phyloP scores from a whole-genome alignment of 1,284 basidiomycete species.

The Waitea zeae region DNA sequence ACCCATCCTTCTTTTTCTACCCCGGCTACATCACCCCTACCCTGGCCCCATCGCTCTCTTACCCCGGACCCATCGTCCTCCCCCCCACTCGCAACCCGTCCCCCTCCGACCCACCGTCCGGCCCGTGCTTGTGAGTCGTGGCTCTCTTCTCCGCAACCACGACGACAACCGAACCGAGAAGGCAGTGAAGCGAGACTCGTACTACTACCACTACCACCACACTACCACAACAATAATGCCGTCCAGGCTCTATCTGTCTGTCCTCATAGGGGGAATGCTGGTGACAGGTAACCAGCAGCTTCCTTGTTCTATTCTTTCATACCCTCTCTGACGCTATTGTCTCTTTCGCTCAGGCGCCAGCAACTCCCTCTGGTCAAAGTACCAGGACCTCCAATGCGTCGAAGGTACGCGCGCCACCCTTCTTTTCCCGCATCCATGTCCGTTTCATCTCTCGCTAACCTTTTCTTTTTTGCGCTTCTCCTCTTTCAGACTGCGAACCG shows the following conservation, averaged over 20 bases:
- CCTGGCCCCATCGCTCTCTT: too few relatives aligned
- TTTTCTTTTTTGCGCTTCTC: too few relatives aligned
- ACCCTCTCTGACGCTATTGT: constrained; percentile 1
- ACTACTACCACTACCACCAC: constrained; percentile 2
- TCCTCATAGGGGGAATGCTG: constrained; percentile 63
- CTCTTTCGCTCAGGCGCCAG: constrained; percentile 38
- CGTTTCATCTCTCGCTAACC: too few relatives aligned
- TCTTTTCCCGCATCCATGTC: too few relatives aligned
- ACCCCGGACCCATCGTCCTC: too few relatives aligned
- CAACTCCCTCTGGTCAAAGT: constrained; percentile 70
- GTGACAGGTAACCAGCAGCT: too few relatives aligned
- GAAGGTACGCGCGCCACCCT: constrained; percentile 75
- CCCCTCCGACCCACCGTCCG: too few relatives aligned
- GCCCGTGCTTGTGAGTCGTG: neutral
- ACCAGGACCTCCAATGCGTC: constrained; percentile 90
- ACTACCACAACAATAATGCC: constrained; percentile 13
- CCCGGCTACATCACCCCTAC: too few relatives aligned
- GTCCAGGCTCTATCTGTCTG: constrained; percentile 22
- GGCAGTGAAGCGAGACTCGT: neutral
- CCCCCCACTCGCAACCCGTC: too few relatives aligned
- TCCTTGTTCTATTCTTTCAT: constrained; percentile 14
- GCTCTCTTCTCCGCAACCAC: neutral
- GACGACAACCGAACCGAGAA: neutral
- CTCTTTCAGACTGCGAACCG: constrained; percentile 37
- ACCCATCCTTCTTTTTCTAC: too few relatives aligned